Percentiles rank a stretch among this genome's conserved stretches.
Evolutionary conservation across 202 grass and related monocot species (phyloP).

Genomic region (Musa balbisiana): DNA sequence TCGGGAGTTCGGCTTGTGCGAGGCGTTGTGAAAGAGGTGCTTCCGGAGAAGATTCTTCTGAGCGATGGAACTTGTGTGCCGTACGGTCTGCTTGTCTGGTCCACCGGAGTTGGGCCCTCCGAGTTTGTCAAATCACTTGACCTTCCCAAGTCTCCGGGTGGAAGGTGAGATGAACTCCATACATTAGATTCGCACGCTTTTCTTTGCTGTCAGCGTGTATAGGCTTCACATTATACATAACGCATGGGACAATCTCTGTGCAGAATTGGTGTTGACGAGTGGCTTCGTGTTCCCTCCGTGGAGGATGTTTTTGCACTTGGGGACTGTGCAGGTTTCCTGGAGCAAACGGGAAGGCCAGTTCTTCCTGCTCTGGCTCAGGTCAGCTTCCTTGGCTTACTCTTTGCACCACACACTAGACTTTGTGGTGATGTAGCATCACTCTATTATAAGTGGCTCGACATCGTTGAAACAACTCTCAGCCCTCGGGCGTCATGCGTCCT

Average conservation of each 20-base stretch:
- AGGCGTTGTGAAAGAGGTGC: slow-evolving; percentile 72
- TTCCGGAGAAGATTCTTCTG: slow-evolving; percentile 42
- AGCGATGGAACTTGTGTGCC: slow-evolving; percentile 59
- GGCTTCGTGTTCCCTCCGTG: slow-evolving; percentile 55
- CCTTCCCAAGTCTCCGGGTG: slow-evolving; percentile 59
- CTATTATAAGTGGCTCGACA: not conserved
- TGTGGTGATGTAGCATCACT: not conserved
- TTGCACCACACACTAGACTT: not conserved
- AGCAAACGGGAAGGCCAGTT: slow-evolving; percentile 53
- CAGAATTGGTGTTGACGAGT: slow-evolving; percentile 82
- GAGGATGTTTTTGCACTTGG: slow-evolving; percentile 86
- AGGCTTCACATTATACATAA: not conserved
- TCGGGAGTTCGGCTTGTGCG: slow-evolving; percentile 66
- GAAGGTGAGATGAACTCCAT: slow-evolving; percentile 31
- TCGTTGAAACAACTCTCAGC: not conserved
- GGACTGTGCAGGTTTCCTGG: slow-evolving; percentile 87
- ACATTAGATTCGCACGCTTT: too few relatives aligned
- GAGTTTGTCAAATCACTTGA: slow-evolving; percentile 54
- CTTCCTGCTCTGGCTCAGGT: slow-evolving; percentile 97
- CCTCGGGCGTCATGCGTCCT: not conserved
- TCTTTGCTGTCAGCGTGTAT: not conserved
- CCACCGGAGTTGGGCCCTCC: slow-evolving; percentile 78
- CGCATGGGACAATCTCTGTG: not conserved
- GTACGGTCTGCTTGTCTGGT: slow-evolving; percentile 83
- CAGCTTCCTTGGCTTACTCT: not conserved